Conservation (phyloP, 805 yeast species). For the Candida sakaeoensis region DNA sequence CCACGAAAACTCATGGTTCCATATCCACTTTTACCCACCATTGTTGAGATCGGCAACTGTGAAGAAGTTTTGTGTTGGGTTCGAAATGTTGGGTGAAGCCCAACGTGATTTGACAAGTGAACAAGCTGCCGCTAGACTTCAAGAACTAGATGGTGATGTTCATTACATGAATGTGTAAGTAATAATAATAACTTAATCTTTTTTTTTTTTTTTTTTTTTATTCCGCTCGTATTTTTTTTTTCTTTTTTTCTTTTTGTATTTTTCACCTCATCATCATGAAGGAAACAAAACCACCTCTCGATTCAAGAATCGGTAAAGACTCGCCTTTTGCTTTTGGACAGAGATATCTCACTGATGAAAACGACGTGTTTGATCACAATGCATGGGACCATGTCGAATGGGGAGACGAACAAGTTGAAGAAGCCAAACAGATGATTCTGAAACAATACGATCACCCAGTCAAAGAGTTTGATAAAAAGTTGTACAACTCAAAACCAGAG, state of each 20-base stretch:
- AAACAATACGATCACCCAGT: constrained; percentile 82
- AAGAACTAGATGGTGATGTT: constrained; percentile 35
- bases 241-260: too few relatives aligned
- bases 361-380: constrained; percentile 86
- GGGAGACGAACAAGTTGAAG: constrained; percentile 82
- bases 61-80: constrained; percentile 72
- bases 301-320: constrained; percentile 74
- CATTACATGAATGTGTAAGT: constrained; percentile 25
- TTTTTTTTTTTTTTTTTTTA: constrained; percentile 5
- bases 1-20: constrained; percentile 48
- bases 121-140: constrained; percentile 57
- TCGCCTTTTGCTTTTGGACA: constrained; percentile 92
- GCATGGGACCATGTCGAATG: constrained; percentile 98
- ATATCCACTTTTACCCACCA: constrained; percentile 79
- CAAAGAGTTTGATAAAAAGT: constrained; percentile 74
- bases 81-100: constrained; percentile 64
- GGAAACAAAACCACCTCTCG: constrained; percentile 43
- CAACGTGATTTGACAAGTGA: constrained; percentile 69
- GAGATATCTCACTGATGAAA: constrained; percentile 63
- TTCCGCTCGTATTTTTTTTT: too few relatives aligned
- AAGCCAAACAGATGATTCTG: constrained; percentile 70
- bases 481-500: constrained; percentile 83
- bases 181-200: neutral
- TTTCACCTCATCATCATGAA: constrained; percentile 6
- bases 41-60: constrained; percentile 71